Percentiles rank a stretch among this genome's conserved stretches.
These are phyloP conservation scores for Aspergillus felis DNA, from an alignment of 2,329 filamentous ascomycete genomes.

Conservation along the genomic window DNA sequence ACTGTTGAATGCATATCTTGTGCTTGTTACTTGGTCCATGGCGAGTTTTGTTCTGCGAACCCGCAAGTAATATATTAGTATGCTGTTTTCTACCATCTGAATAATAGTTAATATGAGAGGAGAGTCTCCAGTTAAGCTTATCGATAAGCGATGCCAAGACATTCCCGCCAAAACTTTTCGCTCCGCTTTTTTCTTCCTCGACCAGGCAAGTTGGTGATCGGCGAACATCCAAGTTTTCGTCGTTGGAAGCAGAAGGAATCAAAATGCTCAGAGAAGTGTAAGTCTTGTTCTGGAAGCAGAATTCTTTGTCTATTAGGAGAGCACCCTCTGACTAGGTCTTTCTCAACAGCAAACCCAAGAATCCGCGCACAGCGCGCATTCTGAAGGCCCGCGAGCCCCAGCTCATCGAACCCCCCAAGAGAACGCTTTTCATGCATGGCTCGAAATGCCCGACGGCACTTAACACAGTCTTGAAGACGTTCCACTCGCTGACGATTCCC, in stretches of 20 bases:
- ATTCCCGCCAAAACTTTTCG: conserved; percentile 36
- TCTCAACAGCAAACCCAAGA: conserved; percentile 61
- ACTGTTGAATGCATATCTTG: conserved; percentile 1
- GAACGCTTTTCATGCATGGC: conserved; percentile 82
- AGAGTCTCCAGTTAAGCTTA: conserved; percentile 21
- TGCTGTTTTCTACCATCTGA: no score
- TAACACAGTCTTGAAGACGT: conserved; percentile 78
- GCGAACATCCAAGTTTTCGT: conserved; percentile 6
- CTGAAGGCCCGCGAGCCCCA: conserved; percentile 92
- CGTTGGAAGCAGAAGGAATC: conserved; percentile 3
- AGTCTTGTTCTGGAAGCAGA: conserved; percentile 8
- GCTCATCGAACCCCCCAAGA: conserved; percentile 83
- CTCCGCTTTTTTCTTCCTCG: conserved; percentile 24
- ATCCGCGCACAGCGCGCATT: conserved; percentile 88
- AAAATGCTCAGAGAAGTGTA: conserved; percentile 45
- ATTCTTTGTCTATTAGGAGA: not conserved
- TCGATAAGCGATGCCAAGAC: conserved; percentile 38
- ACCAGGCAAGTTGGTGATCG: conserved; percentile 13
- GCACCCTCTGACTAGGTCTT: conserved; percentile 7
- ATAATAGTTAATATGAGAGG: no score
- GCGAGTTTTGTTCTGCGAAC: no score
- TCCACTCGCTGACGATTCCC: conserved; percentile 79
- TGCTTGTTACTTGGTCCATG: not conserved
- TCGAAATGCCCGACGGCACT: conserved; percentile 78
- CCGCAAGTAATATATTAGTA: no score